Evolutionary conservation across 169 alveolate genomes (phyloP).

Genomic region (Perkinsus chesapeaki): DNA sequence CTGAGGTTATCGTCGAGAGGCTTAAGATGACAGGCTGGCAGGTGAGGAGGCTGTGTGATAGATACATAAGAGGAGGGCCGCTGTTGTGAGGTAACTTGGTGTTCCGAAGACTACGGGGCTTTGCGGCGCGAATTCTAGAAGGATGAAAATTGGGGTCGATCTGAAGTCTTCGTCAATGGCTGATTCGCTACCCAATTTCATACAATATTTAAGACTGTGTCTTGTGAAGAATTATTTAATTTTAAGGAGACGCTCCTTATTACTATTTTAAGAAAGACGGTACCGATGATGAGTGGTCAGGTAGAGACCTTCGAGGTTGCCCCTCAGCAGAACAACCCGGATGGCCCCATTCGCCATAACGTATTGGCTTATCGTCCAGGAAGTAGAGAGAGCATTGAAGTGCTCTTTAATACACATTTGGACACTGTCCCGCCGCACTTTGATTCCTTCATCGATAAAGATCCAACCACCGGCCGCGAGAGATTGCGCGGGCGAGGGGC

Average conservation of each 20-base stretch:
- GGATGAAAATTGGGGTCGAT: too few species aligned
- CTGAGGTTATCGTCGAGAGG: background rate
- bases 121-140: too few species aligned
- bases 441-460: background rate
- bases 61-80: too few species aligned
- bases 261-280: too few species aligned
- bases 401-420: conserved; percentile 2
- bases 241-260: too few species aligned
- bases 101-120: too few species aligned
- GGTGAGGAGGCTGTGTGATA: background rate
- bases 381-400: background rate
- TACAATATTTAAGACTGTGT: too few species aligned
- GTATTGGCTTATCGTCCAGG: background rate
- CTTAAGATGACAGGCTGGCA: background rate
- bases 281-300: too few species aligned
- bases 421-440: conserved; percentile 11
- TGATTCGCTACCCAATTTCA: too few species aligned
- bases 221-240: too few species aligned
- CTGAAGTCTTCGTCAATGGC: too few species aligned
- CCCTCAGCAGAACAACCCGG: background rate
- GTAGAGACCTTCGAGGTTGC: background rate
- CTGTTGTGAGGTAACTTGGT: too few species aligned
- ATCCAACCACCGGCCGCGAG: background rate
- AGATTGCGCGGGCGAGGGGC: background rate
- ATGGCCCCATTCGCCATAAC: background rate